Percentiles rank a stretch among this genome's conserved stretches.
Conservation (phyloP, 768 basidiomycete genomes). For the Boletus edulis region DNA sequence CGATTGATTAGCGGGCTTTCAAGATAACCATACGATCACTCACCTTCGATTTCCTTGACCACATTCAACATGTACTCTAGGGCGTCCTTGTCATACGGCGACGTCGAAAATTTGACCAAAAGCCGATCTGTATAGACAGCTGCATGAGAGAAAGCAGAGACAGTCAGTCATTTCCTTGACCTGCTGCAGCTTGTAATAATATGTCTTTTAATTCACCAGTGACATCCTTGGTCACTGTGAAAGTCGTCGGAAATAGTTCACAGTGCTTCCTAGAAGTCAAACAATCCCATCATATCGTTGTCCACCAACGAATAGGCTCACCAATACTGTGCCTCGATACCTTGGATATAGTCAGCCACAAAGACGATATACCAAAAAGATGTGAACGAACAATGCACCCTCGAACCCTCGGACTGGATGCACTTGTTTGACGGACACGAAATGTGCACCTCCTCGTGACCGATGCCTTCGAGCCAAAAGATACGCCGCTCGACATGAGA, state of each 20-base stretch:
- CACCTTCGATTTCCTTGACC: constrained; percentile 29
- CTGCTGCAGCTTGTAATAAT: constrained; percentile 30
- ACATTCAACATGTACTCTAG: constrained; percentile 27
- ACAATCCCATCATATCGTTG: not conserved
- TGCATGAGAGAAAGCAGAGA: not conserved
- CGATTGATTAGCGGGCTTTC: not conserved
- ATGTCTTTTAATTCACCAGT: constrained; percentile 20
- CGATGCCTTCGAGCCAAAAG: constrained; percentile 29
- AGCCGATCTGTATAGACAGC: constrained; percentile 21
- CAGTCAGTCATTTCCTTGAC: not conserved
- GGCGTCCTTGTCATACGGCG: constrained; percentile 23
- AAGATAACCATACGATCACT: not conserved
- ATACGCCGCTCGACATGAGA: constrained; percentile 27
- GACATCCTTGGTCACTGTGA: constrained; percentile 17
- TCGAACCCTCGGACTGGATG: not conserved
- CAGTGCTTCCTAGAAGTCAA: constrained; percentile 26
- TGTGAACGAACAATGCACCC: constrained; percentile 23
- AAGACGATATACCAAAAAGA: not conserved
- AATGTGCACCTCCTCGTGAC: constrained; percentile 17
- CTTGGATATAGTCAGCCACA: constrained; percentile 12
- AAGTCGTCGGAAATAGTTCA: constrained; percentile 28
- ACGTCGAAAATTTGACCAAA: constrained; percentile 32
- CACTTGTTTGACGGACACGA: constrained; percentile 26
- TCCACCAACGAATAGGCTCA: constrained; percentile 2
- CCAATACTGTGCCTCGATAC: constrained; percentile 30